Percentiles rank a stretch among this genome's conserved stretches.
Evolutionary conservation across 2,329 filamentous ascomycete species (phyloP).

Genomic region (Ceratocystis variospora): DNA sequence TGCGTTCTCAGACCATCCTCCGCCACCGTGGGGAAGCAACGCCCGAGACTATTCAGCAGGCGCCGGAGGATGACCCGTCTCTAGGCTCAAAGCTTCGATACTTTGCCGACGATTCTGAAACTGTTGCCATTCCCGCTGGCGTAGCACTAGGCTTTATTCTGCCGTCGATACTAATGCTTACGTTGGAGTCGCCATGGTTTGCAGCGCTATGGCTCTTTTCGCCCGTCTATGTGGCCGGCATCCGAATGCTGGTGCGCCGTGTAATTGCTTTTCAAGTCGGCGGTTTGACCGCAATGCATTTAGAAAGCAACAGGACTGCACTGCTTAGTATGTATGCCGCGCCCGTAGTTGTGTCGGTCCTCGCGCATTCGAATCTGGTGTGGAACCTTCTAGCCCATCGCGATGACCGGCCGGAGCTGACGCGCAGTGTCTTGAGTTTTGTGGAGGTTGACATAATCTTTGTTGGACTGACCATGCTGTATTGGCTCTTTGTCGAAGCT

Average conservation of each 20-base stretch:
- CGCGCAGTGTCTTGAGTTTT: conserved; percentile 33
- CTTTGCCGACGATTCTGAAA: conserved; percentile 35
- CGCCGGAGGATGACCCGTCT: conserved; percentile 23
- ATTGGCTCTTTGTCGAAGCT: conserved; percentile 40
- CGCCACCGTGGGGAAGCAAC: conserved; percentile 21
- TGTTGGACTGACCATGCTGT: conserved; percentile 35
- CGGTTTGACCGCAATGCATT: conserved; percentile 23
- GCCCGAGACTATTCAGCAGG: conserved; percentile 20
- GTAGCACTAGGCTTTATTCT: conserved; percentile 36
- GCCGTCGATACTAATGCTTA: conserved; percentile 35
- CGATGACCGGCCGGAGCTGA: conserved; percentile 38
- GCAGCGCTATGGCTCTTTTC: conserved; percentile 39
- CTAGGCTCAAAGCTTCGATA: conserved; percentile 27
- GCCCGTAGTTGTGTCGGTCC: conserved; percentile 32
- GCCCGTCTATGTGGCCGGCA: conserved; percentile 35
- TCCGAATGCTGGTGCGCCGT: conserved; percentile 29
- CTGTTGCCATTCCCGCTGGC: conserved; percentile 41
- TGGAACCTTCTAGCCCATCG: conserved; percentile 27
- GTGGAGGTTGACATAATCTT: conserved; percentile 36
- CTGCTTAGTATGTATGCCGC: conserved; percentile 33
- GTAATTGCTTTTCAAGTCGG: conserved; percentile 22
- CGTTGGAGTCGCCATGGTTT: conserved; percentile 27
- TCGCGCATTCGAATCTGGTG: conserved; percentile 32
- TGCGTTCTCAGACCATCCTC: conserved; percentile 29
- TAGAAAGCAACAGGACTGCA: conserved; percentile 31